Conservation (phyloP, 2,329 filamentous ascomycete species). For the Teratosphaeria gauchensis region DNA sequence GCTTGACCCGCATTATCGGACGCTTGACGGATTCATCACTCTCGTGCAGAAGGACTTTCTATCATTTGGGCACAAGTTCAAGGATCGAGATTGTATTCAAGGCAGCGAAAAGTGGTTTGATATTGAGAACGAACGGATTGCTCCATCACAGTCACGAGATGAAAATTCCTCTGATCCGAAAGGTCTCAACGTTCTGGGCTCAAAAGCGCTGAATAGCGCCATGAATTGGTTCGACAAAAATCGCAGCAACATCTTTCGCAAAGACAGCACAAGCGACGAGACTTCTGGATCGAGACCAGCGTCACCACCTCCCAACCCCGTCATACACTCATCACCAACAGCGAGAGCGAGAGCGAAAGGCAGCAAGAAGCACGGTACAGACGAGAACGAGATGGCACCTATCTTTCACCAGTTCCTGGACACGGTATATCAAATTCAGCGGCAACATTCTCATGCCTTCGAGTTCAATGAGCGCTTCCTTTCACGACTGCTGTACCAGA, state of each 20-base stretch:
- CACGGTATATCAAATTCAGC: slow-evolving; percentile 78
- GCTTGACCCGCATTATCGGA: slow-evolving; percentile 90
- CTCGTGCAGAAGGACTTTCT: slow-evolving; percentile 96
- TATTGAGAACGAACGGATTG: slow-evolving; percentile 68
- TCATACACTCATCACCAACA: slow-evolving; percentile 39
- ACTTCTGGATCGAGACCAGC: slow-evolving; percentile 26
- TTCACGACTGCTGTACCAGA: slow-evolving; percentile 77
- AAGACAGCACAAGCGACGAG: slow-evolving; percentile 54
- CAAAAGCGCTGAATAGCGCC: slow-evolving; percentile 58
- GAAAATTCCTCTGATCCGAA: slow-evolving; percentile 36
- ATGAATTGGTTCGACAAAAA: slow-evolving; percentile 84
- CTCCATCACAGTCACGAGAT: slow-evolving; percentile 29
- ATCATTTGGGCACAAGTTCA: slow-evolving; percentile 96
- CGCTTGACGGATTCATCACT: slow-evolving; percentile 87
- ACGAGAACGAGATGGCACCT: slow-evolving; percentile 83
- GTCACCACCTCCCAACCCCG: slow-evolving; percentile 30
- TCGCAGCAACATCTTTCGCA: slow-evolving; percentile 20
- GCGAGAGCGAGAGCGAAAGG: slow-evolving; percentile 32
- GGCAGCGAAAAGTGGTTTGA: slow-evolving; percentile 92
- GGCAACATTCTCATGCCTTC: slow-evolving; percentile 79
- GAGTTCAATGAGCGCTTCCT: slow-evolving; percentile 96
- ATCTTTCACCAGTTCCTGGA: slow-evolving; percentile 98
- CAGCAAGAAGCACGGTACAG: slow-evolving; percentile 57
- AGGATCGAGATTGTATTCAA: slow-evolving; percentile 77
- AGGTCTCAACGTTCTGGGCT: slow-evolving; percentile 46